Conservation (phyloP, 352 stramenopile species). For the Blastocystis sp. region DNA sequence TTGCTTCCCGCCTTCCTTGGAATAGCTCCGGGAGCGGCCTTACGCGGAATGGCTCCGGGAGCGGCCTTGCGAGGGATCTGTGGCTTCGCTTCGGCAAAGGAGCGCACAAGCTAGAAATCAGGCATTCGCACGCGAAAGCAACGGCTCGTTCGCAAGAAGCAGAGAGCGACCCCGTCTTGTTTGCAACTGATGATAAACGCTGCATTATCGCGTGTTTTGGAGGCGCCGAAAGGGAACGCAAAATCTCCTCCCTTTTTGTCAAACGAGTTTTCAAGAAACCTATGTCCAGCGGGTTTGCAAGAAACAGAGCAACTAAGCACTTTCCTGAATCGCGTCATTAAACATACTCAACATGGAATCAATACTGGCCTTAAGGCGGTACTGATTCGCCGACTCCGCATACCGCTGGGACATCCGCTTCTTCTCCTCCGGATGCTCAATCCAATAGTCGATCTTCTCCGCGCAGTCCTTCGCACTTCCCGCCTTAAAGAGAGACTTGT, state of each 20-base stretch:
- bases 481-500: conserved; percentile 20
- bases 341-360: conserved; percentile 40
- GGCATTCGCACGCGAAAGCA: neutral
- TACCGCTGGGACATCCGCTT: conserved; percentile 15
- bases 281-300: neutral
- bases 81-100: conserved; percentile 17
- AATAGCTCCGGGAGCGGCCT: neutral
- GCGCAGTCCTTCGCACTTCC: neutral
- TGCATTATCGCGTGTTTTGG: neutral
- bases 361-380: neutral
- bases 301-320: neutral
- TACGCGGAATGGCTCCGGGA: neutral
- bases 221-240: neutral
- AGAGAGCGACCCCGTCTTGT: neutral
- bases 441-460: conserved; percentile 56
- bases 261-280: neutral
- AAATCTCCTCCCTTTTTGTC: too few species aligned
- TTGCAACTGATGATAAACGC: neutral
- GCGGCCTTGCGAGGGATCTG: conserved; percentile 20
- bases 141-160: neutral
- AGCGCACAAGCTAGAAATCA: conserved; percentile 42
- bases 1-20: neutral
- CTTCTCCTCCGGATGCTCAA: conserved; percentile 55
- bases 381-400: conserved; percentile 7
- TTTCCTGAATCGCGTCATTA: conserved; percentile 42